Conservation (phyloP, 1,284 basidiomycete species). For the Calocybe gambosa region DNA sequence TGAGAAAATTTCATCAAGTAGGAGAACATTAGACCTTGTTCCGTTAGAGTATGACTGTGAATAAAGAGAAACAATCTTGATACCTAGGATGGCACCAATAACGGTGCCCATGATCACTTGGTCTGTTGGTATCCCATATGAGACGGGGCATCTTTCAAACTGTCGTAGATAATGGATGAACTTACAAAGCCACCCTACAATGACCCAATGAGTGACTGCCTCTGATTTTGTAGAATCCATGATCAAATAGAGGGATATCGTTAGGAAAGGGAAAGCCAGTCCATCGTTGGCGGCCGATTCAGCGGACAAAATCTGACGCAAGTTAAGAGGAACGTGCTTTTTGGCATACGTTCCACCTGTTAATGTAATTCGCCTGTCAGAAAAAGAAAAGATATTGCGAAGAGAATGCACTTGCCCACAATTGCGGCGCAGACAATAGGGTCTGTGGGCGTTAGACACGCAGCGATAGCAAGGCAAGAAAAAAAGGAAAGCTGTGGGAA, state of each 20-base stretch:
- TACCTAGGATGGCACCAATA: constrained; percentile 73
- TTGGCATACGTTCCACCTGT: constrained; percentile 85
- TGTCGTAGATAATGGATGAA: constrained; percentile 12
- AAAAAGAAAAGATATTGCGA: neutral
- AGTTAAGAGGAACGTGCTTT: constrained; percentile 79
- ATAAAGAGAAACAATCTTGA: constrained; percentile 3
- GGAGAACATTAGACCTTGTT: constrained; percentile 62
- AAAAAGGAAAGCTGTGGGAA: constrained; percentile 68
- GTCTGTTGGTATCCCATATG: constrained; percentile 44
- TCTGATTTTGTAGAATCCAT: constrained; percentile 58
- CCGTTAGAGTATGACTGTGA: neutral
- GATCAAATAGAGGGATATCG: constrained; percentile 83
- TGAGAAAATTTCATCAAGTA: constrained; percentile 82
- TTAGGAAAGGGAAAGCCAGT: constrained; percentile 89
- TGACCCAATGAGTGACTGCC: constrained; percentile 74
- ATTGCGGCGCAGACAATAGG: constrained; percentile 71
- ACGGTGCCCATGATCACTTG: constrained; percentile 79
- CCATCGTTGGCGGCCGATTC: constrained; percentile 82
- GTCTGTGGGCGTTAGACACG: constrained; percentile 92
- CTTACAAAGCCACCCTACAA: constrained; percentile 75
- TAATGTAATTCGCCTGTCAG: neutral
- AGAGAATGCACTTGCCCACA: constrained; percentile 35
- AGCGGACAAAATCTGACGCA: constrained; percentile 82
- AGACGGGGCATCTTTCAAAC: neutral
- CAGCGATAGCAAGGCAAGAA: constrained; percentile 80